Percentiles rank a stretch among this genome's conserved stretches.
Evolutionary conservation across 2,329 filamentous ascomycete genomes (phyloP).

Genomic region (Fusarium papillatum): DNA sequence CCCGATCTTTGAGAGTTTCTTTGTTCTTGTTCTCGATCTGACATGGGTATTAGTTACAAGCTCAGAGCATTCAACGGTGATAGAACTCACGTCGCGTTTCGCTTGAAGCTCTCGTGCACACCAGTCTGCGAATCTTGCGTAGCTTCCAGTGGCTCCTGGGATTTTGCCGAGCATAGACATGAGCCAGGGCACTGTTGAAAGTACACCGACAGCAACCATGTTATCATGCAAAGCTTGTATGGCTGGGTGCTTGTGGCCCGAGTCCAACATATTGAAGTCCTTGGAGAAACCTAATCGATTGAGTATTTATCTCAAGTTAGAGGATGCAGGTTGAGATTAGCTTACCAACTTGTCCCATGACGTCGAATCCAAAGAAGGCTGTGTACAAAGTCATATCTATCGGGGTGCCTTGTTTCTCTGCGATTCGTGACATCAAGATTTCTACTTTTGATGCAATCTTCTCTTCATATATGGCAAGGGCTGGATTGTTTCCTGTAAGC

Average conservation of each 20-base stretch:
- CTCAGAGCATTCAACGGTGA: too few relatives aligned
- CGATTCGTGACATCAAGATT: background rate
- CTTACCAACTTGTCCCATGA: constrained; percentile 14
- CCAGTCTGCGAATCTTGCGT: constrained; percentile 7
- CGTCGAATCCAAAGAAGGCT: constrained; percentile 10
- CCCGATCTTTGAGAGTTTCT: background rate
- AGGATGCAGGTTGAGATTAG: background rate
- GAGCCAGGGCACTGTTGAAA: constrained; percentile 6
- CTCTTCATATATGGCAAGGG: constrained; percentile 3
- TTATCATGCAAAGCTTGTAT: constrained; percentile 7
- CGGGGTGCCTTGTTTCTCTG: background rate
- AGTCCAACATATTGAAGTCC: constrained; percentile 3
- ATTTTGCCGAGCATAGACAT: constrained; percentile 16
- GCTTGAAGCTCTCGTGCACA: constrained; percentile 6
- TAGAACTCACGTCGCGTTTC: background rate
- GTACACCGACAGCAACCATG: constrained; percentile 3
- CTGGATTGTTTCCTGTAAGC: background rate
- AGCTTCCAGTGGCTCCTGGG: constrained; percentile 16
- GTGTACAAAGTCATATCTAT: constrained; percentile 7
- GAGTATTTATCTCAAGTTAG: too few relatives aligned
- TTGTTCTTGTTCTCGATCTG: background rate
- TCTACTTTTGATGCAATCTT: constrained; percentile 1
- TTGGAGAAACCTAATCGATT: constrained; percentile 1
- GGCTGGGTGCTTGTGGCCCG: background rate
- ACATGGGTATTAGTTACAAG: background rate